Percentiles rank a stretch among this genome's conserved stretches.
phyloP scores from a whole-genome alignment of 1,284 basidiomycete species.

The Cryptococcus sp. region DNA sequence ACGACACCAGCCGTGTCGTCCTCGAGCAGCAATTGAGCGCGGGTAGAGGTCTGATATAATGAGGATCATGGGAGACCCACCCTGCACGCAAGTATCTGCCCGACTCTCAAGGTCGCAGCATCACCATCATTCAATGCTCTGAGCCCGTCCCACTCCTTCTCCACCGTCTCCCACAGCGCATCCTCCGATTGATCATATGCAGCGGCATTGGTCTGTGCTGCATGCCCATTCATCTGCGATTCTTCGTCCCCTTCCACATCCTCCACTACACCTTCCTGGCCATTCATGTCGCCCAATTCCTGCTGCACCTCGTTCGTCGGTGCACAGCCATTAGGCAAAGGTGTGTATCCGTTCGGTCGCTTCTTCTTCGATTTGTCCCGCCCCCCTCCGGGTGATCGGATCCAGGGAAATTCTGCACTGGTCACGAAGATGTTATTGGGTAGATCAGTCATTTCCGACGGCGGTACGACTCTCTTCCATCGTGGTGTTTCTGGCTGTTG shows the following conservation, averaged over 20 bases:
- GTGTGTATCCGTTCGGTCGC: too few species aligned
- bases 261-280: not conserved
- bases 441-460: constrained; percentile 30
- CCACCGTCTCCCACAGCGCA: constrained; percentile 17
- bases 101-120: constrained; percentile 1
- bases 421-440: constrained; percentile 48
- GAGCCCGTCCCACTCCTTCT: constrained; percentile 15
- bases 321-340: too few species aligned
- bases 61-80: constrained; percentile 21
- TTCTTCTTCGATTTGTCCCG: not conserved
- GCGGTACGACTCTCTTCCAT: constrained; percentile 24
- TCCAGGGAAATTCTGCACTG: constrained; percentile 23
- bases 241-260: constrained; percentile 1
- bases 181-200: constrained; percentile 6
- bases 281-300: too few species aligned
- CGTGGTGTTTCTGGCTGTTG: constrained; percentile 1
- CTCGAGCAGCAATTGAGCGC: too few species aligned
- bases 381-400: constrained; percentile 7
- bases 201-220: constrained; percentile 2
- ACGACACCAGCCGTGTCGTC: too few species aligned
- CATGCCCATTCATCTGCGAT: not conserved
- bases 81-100: constrained; percentile 35
- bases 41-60: too few species aligned
- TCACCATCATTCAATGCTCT: not conserved
- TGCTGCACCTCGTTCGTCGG: too few species aligned